Conservation (phyloP, 768 basidiomycete genomes). For the Boletus sp. region DNA sequence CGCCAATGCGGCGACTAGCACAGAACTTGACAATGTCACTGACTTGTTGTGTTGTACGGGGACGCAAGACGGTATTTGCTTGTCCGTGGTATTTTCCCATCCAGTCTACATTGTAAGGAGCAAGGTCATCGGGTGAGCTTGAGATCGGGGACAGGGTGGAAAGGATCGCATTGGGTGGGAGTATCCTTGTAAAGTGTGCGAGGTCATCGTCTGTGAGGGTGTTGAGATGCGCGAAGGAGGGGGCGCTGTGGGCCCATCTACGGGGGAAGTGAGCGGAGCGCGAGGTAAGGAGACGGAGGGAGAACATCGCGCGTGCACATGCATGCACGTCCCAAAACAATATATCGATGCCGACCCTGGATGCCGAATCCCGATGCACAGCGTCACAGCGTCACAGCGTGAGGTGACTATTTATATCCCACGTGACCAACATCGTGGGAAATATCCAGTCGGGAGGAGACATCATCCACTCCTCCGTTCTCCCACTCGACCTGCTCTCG, state of each 20-base stretch:
- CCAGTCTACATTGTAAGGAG: slow-evolving; percentile 87
- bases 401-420: not conserved
- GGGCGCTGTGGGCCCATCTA: slow-evolving; percentile 20
- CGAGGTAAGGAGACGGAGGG: not conserved
- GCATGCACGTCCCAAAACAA: not conserved
- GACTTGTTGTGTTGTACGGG: slow-evolving; percentile 84
- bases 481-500: not conserved
- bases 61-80: slow-evolving; percentile 83
- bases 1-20: slow-evolving; percentile 71
- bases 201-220: slow-evolving; percentile 58
- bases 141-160: slow-evolving; percentile 58
- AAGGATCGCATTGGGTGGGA: slow-evolving; percentile 60
- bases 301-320: not conserved
- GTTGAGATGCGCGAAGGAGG: slow-evolving; percentile 36
- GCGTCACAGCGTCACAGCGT: not conserved
- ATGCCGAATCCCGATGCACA: not conserved
- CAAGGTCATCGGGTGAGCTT: slow-evolving; percentile 59
- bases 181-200: slow-evolving; percentile 62
- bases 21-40: slow-evolving; percentile 87
- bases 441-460: slow-evolving; percentile 1
- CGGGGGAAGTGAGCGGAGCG: not conserved
- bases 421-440: slow-evolving; percentile 18
- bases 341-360: not conserved
- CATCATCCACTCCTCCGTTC: slow-evolving; percentile 1
- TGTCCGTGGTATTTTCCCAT: slow-evolving; percentile 92